Conservation (phyloP, 352 stramenopile genomes). For the Phytophthora ohioensis region DNA sequence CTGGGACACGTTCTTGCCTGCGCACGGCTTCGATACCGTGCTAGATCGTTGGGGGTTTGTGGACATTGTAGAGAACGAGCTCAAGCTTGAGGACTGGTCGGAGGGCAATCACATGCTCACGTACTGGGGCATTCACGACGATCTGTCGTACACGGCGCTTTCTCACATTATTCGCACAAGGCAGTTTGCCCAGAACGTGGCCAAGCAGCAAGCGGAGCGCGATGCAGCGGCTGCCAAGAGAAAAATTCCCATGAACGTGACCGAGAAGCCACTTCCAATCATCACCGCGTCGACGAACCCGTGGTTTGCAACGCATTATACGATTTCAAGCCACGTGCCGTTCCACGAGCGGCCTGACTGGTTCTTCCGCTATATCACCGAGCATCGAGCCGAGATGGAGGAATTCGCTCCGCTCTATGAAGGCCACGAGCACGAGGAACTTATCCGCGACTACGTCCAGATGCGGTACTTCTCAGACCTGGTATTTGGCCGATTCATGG, state of each 20-base stretch:
- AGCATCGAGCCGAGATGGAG: slow-evolving; percentile 42
- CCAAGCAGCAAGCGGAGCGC: slow-evolving; percentile 32
- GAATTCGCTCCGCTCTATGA: slow-evolving; percentile 59
- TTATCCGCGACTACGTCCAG: slow-evolving; percentile 67
- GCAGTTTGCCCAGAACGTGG: slow-evolving; percentile 35
- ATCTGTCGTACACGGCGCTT: slow-evolving; percentile 69
- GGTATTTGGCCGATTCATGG: slow-evolving; percentile 67
- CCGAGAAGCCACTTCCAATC: slow-evolving; percentile 17
- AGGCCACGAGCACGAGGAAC: slow-evolving; percentile 48
- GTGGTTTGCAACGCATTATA: slow-evolving; percentile 76
- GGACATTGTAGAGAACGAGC: slow-evolving; percentile 57
- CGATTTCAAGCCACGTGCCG: slow-evolving; percentile 76
- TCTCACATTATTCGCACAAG: slow-evolving; percentile 52
- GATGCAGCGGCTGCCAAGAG: slow-evolving; percentile 22
- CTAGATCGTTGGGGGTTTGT: slow-evolving; percentile 49
- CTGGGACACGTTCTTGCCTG: slow-evolving; percentile 66
- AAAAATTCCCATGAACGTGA: slow-evolving; percentile 13
- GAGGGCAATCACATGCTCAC: slow-evolving; percentile 64
- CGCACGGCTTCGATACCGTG: slow-evolving; percentile 67
- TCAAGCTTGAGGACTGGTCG: slow-evolving; percentile 60
- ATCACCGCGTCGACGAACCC: slow-evolving; percentile 42
- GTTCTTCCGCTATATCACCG: slow-evolving; percentile 53
- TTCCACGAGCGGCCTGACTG: slow-evolving; percentile 71
- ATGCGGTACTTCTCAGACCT: slow-evolving; percentile 77
- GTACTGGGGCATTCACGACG: slow-evolving; percentile 78